Evolutionary conservation across 2,329 filamentous ascomycete species (phyloP).

Genomic region (Aurifilum marmelostoma): DNA sequence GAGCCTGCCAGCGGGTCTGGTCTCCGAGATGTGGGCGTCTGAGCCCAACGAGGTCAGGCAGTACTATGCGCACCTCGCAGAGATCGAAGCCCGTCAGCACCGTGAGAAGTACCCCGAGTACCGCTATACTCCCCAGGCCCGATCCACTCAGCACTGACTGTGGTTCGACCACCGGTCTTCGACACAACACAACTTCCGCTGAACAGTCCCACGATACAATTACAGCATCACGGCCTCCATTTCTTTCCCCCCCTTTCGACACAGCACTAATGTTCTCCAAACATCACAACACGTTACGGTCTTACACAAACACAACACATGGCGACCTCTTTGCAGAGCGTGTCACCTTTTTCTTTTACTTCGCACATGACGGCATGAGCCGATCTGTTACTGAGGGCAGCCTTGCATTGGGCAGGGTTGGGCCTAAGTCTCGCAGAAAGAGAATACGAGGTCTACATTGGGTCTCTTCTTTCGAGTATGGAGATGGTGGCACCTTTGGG

Average conservation of each 20-base stretch:
- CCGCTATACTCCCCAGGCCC: slow-evolving; percentile 14
- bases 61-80: slow-evolving; percentile 14
- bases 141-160: not conserved
- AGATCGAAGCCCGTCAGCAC: slow-evolving; percentile 9
- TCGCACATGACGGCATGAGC: not conserved
- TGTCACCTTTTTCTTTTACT: not conserved
- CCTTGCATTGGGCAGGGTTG: not conserved
- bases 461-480: not conserved
- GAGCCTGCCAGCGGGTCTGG: slow-evolving; percentile 2
- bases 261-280: not conserved
- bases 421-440: not conserved
- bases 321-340: not conserved
- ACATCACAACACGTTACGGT: not conserved
- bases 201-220: too few relatives aligned
- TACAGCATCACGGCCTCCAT: not conserved
- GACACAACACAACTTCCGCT: not conserved
- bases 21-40: slow-evolving; percentile 17
- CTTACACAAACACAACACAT: not conserved
- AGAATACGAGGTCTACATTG: not conserved
- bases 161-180: too few relatives aligned
- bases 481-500: not conserved
- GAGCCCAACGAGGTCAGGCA: slow-evolving; percentile 9
- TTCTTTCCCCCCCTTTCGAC: not conserved
- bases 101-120: slow-evolving; percentile 21
- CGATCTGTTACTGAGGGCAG: not conserved